phyloP scores from a whole-genome alignment of 176 grass and related monocot genomes.

The Lolium multiflorum region DNA sequence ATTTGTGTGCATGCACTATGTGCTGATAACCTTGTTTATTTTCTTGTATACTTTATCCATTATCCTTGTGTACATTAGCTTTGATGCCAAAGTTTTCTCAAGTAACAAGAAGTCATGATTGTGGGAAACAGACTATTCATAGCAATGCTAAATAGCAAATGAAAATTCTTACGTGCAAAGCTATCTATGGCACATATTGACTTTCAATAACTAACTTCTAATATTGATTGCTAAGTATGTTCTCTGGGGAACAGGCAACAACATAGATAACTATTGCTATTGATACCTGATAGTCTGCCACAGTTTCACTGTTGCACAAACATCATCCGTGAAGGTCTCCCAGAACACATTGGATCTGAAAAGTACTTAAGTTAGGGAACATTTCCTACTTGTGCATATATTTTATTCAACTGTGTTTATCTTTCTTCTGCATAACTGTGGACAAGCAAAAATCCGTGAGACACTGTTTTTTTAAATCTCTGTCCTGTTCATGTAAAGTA shows the following conservation, averaged over 20 bases:
- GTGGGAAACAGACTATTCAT: conserved; percentile 25
- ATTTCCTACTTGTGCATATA: conserved; percentile 12
- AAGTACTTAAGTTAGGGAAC: conserved; percentile 55
- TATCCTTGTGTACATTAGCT: background rate
- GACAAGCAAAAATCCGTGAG: background rate
- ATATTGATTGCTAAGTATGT: conserved; percentile 34
- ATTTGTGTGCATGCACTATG: background rate
- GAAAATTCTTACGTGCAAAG: conserved; percentile 6
- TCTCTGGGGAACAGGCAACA: conserved; percentile 67
- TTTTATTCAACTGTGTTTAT: conserved; percentile 23
- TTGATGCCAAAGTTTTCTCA: background rate
- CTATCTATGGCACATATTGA: conserved; percentile 7
- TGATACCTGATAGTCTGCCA: conserved; percentile 64
- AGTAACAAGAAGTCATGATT: background rate
- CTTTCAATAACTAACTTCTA: conserved; percentile 24
- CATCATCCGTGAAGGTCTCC: conserved; percentile 63
- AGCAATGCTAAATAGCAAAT: conserved; percentile 19
- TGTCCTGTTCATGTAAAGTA: conserved; percentile 34
- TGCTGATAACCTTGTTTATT: conserved; percentile 22
- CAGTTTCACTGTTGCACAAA: conserved; percentile 82
- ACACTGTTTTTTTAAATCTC: conserved; percentile 10
- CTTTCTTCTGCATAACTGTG: conserved; percentile 19
- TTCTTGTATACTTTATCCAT: background rate
- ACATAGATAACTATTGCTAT: conserved; percentile 98
- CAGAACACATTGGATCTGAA: conserved; percentile 94